Evolutionary conservation across 2,329 filamentous ascomycete genomes (phyloP).

Genomic region (Botrytis squamosa): DNA sequence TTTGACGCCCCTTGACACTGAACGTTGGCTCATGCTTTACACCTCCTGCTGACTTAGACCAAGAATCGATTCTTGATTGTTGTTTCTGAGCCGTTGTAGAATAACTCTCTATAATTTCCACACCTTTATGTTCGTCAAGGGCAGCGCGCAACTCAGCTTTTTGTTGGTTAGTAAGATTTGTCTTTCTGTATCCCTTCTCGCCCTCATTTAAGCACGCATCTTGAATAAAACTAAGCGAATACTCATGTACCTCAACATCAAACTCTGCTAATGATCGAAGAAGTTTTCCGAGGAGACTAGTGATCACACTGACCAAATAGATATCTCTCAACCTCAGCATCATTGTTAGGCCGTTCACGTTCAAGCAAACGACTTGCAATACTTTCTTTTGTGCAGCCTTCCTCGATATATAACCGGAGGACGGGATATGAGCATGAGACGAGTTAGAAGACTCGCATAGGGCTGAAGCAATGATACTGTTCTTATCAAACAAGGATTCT

Average conservation of each 20-base stretch:
- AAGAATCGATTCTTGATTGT: conserved; percentile 60
- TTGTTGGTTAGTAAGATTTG: conserved; percentile 78
- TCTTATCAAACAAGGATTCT: conserved; percentile 79
- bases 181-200: conserved; percentile 62
- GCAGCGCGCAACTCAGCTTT: conserved; percentile 76
- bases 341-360: conserved; percentile 70
- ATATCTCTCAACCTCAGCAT: conserved; percentile 89
- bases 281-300: conserved; percentile 80
- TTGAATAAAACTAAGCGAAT: conserved; percentile 60
- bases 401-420: conserved; percentile 31
- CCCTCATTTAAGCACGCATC: conserved; percentile 59
- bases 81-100: conserved; percentile 48
- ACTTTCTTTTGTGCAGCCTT: conserved; percentile 51
- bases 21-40: conserved; percentile 16
- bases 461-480: conserved; percentile 68
- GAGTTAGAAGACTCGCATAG: conserved; percentile 44
- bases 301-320: conserved; percentile 79
- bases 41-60: conserved; percentile 53
- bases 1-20: conserved; percentile 14
- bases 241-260: conserved; percentile 65
- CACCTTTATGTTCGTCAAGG: conserved; percentile 58
- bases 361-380: conserved; percentile 61
- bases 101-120: conserved; percentile 50
- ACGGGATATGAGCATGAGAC: conserved; percentile 30
- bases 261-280: conserved; percentile 77